phyloP scores from a whole-genome alignment of 345 rosid species.

The Eutrema yunnanense region DNA sequence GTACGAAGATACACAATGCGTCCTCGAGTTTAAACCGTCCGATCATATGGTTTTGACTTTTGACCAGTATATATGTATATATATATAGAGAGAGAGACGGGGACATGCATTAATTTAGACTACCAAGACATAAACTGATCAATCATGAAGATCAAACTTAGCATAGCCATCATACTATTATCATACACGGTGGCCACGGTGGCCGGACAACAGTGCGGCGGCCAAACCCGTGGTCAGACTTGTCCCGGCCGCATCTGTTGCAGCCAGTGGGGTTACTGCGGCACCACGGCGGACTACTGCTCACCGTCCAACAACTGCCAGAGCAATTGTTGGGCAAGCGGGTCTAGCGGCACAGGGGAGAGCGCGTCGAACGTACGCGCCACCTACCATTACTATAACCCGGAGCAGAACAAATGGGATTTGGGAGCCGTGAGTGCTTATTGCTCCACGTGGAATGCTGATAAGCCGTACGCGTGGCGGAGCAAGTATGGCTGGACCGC shows the following conservation, averaged over 20 bases:
- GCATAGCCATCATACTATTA: conserved; percentile 6
- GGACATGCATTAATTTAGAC: background rate
- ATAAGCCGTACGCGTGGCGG: conserved; percentile 53
- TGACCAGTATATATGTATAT: background rate
- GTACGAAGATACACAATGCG: background rate
- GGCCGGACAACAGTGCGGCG: conserved; percentile 32
- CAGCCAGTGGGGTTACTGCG: conserved; percentile 36
- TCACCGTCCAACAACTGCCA: conserved; percentile 34
- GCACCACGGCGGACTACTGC: conserved; percentile 33
- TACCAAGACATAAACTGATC: background rate
- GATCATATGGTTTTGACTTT: background rate
- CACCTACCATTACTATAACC: conserved; percentile 47
- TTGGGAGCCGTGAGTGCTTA: conserved; percentile 44
- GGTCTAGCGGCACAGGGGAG: conserved; percentile 18
- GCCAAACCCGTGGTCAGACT: conserved; percentile 32
- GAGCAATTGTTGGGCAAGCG: conserved; percentile 33
- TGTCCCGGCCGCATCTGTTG: conserved; percentile 33
- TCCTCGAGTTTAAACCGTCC: background rate
- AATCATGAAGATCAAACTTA: conserved; percentile 18
- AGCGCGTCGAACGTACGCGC: conserved; percentile 57
- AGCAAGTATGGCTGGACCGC: conserved; percentile 61
- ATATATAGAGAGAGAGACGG: background rate
- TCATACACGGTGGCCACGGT: conserved; percentile 3
- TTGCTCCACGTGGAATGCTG: conserved; percentile 66
- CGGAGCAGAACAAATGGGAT: conserved; percentile 42